Percentiles rank a stretch among this genome's conserved stretches.
Conservation (phyloP, 2,329 filamentous ascomycete species). For the Mycosphaerella arachidis region DNA sequence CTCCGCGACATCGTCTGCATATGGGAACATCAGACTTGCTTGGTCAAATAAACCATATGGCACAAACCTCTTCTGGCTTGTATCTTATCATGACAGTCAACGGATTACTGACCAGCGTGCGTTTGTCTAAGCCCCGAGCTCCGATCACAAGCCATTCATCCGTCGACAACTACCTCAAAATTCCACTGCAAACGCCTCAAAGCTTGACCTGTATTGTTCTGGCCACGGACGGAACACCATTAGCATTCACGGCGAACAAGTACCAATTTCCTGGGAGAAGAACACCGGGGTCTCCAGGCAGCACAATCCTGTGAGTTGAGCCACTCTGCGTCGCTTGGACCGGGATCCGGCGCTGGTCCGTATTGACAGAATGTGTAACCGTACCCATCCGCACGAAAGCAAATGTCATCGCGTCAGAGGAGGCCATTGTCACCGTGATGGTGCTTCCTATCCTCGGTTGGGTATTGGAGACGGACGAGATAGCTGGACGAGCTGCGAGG, state of each 20-base stretch:
- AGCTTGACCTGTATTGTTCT: conserved; percentile 28
- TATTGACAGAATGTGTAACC: conserved; percentile 55
- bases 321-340: conserved; percentile 32
- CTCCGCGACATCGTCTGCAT: too few relatives aligned
- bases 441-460: conserved; percentile 30
- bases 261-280: conserved; percentile 53
- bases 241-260: conserved; percentile 46
- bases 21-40: too few relatives aligned
- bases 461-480: conserved; percentile 33
- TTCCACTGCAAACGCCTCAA: not conserved
- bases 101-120: too few relatives aligned
- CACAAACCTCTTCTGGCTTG: too few relatives aligned
- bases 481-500: conserved; percentile 40
- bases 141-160: too few relatives aligned
- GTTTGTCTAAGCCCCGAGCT: too few relatives aligned
- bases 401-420: conserved; percentile 21
- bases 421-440: conserved; percentile 27
- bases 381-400: conserved; percentile 48
- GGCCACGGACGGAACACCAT: conserved; percentile 46
- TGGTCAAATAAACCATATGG: too few relatives aligned
- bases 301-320: conserved; percentile 37
- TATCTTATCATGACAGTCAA: too few relatives aligned
- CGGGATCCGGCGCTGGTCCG: conserved; percentile 53
- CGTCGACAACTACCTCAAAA: too few relatives aligned
- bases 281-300: conserved; percentile 49